Base-by-base conservation (phyloP, 1,284 basidiomycete genomes). In the Trametes pubescens region DNA sequence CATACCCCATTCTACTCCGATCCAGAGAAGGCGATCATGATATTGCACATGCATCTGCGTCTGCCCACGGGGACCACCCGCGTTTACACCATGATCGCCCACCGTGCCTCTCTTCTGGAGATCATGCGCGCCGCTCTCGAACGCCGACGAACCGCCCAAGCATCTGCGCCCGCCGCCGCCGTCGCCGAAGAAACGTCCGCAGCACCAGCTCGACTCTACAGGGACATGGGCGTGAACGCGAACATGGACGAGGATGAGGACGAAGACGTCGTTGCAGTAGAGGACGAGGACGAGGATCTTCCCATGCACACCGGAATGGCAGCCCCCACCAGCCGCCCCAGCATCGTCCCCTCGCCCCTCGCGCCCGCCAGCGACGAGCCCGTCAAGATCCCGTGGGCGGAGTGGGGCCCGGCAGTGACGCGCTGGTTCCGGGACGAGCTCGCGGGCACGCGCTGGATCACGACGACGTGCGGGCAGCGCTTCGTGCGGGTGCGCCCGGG, bases 401-500 rank as follows among this genome's bases (percentile, higher is more conserved):
- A 71, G 1, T 86, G 84, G 84, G 83, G 82, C 3, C 77, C 79
- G 4, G 59, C 60, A 0, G 68, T 74, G 11, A 79, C 81, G 32
- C 77, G 82, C 16, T 84, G 81, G 80, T 76, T 83, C 63, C 74
- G 78, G 53, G 71, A 75, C 22, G 77, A 78, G 32, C 64, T 65
- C n/a, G 67, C 77, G 35, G 73, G 79, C 11, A 78, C 75, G 35
- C 74, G 79, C 21, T 85, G 82, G 82, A 83, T 85, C 55, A 85
- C 83, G 48, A 82, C 79, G 6, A 80, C 82, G 4, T 74, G 76
- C 21, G 84, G 84, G 4, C 80, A 83, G 71, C 75, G 84, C 14
- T 78, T 78, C 51, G 80, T 79, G 34, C 64, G 76, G 35, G 71
- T 64, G 55, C 66, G 67, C 65, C 18, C 65, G 51, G 22, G 69